Evolutionary conservation across 352 stramenopile species (phyloP).

Genomic region (Pythium chondricola): DNA sequence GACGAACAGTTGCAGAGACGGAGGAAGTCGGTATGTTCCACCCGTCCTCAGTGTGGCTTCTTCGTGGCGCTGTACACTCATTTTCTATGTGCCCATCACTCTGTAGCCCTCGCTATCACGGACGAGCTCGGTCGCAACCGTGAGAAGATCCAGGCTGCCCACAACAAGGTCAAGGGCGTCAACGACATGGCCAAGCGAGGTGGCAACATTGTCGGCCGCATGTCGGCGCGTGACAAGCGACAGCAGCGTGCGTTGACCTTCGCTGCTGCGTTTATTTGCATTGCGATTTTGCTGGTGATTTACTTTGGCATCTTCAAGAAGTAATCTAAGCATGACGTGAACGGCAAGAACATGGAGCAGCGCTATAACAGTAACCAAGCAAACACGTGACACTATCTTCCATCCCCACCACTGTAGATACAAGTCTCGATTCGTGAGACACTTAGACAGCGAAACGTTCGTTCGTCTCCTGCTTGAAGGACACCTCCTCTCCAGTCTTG

Average conservation of each 20-base stretch:
- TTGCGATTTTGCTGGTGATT: conserved; percentile 82
- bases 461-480: conserved; percentile 49
- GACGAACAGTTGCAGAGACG: conserved; percentile 77
- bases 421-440: not conserved
- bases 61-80: not conserved
- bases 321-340: conserved; percentile 23
- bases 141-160: conserved; percentile 80
- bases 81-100: not conserved
- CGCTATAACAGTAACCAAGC: too few relatives aligned
- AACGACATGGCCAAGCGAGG: conserved; percentile 81
- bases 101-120: conserved; percentile 67
- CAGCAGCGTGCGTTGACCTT: conserved; percentile 64
- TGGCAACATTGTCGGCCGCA: conserved; percentile 78
- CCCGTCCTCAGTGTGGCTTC: too few relatives aligned
- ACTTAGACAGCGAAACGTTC: conserved; percentile 64
- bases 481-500: conserved; percentile 26
- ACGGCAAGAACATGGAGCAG: too few relatives aligned
- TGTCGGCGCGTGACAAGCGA: conserved; percentile 80
- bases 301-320: conserved; percentile 89
- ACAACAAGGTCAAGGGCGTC: conserved; percentile 78
- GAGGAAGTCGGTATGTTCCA: conserved; percentile 70
- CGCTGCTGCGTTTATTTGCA: conserved; percentile 69
- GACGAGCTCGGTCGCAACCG: conserved; percentile 79
- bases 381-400: too few relatives aligned
- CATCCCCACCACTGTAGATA: not conserved